Percentiles rank a stretch among this genome's conserved stretches.
Conservation (phyloP, 2,329 filamentous ascomycete species). For the Claviceps sp. region DNA sequence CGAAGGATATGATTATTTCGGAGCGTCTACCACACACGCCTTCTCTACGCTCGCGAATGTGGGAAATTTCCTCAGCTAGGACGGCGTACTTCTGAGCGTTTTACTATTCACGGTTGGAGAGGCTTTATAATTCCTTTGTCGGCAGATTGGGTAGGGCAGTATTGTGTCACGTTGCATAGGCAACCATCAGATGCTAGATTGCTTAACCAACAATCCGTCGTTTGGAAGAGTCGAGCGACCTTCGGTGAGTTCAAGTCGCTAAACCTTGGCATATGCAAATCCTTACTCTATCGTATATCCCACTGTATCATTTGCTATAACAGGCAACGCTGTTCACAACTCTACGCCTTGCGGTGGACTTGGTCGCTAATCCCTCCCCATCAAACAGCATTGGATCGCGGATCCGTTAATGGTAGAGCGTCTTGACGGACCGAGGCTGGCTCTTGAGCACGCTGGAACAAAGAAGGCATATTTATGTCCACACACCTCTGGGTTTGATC, state of each 20-base stretch:
- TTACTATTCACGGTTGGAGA: too few relatives aligned
- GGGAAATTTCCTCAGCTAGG: background rate
- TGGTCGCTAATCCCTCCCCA: too few relatives aligned
- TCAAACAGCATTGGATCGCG: too few relatives aligned
- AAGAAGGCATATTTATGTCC: too few relatives aligned
- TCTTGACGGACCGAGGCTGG: too few relatives aligned
- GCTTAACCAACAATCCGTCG: background rate
- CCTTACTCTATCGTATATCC: background rate
- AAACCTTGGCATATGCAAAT: background rate
- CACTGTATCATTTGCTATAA: background rate
- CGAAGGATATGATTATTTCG: background rate
- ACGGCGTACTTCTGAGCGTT: background rate
- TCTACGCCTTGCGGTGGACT: background rate
- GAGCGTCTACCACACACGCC: background rate
- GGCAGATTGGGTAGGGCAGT: too few relatives aligned
- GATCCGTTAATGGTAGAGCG: too few relatives aligned
- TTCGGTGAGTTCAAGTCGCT: background rate
- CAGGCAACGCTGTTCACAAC: background rate
- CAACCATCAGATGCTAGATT: too few relatives aligned
- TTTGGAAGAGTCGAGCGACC: background rate
- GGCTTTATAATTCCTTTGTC: too few relatives aligned
- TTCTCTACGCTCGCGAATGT: background rate
- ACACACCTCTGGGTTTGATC: too few relatives aligned
- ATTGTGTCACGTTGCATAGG: background rate
- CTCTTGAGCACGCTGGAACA: too few relatives aligned